Evolutionary conservation across 192 early-diverging fungal genomes (phyloP).

Genomic region (Polychytrium aggregatum): DNA sequence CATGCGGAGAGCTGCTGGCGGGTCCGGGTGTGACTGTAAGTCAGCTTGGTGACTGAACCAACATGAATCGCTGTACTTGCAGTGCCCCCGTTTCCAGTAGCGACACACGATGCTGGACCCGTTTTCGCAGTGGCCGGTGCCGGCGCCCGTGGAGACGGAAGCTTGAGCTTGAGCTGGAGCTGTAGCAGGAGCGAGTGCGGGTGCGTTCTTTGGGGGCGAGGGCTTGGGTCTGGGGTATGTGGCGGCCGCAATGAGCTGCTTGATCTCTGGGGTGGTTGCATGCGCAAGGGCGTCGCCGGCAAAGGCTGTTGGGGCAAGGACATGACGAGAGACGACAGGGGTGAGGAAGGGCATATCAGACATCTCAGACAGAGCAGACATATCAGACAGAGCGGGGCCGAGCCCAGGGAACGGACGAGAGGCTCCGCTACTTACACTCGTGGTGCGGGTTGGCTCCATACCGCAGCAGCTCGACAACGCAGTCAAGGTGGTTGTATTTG

Average conservation of each 20-base stretch:
- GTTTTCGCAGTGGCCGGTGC: background rate
- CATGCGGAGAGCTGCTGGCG: background rate
- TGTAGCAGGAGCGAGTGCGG: background rate
- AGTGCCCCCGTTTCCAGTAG: too few relatives aligned
- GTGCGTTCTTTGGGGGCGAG: too few relatives aligned
- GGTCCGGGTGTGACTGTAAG: background rate
- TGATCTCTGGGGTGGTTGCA: background rate
- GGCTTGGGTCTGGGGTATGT: too few relatives aligned
- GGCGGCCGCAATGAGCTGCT: conserved; percentile 1
- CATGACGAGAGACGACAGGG: background rate
- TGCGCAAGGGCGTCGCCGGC: background rate
- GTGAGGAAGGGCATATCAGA: too few relatives aligned
- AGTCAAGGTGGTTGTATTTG: conserved; percentile 3
- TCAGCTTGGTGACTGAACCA: background rate
- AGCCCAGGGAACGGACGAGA: too few relatives aligned
- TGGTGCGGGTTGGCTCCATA: background rate
- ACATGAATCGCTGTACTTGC: background rate
- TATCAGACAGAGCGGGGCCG: too few relatives aligned
- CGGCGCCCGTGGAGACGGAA: background rate
- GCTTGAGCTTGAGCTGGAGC: background rate
- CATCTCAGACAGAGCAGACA: too few relatives aligned
- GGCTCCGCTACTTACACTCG: background rate
- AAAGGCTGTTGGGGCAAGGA: background rate
- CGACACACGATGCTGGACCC: too few relatives aligned
- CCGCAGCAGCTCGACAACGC: background rate